Percentiles rank a stretch among this genome's conserved stretches.
phyloP scores from a whole-genome alignment of 495 filamentous ascomycete species.

The Daldinia grandis region DNA sequence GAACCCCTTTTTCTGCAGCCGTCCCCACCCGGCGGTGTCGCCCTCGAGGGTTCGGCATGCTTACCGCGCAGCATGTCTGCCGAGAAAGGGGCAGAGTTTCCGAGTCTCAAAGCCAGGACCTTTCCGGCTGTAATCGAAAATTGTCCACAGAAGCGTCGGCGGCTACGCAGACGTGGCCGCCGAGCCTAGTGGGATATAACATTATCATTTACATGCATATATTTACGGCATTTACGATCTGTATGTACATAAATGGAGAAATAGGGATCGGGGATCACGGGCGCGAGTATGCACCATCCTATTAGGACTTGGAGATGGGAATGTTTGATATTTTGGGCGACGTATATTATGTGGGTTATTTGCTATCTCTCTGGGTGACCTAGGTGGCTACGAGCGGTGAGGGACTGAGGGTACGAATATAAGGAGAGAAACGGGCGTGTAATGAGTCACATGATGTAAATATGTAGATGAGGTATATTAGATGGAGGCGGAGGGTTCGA shows the following conservation, averaged over 20 bases:
- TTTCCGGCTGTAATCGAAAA: background rate
- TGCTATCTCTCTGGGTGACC: background rate
- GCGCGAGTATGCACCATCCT: background rate
- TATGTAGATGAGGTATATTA: slow-evolving; percentile 3
- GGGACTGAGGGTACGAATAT: background rate
- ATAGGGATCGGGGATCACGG: background rate
- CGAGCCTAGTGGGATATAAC: background rate
- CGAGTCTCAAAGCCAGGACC: background rate
- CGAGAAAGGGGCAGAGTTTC: background rate
- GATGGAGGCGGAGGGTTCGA: background rate
- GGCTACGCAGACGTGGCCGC: background rate
- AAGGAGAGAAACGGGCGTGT: slow-evolving; percentile 8
- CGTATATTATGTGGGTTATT: background rate
- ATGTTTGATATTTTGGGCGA: background rate
- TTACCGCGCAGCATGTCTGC: background rate
- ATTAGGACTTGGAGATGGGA: background rate
- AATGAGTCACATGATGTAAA: slow-evolving; percentile 25
- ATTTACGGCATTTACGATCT: slow-evolving; percentile 26
- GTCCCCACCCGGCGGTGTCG: background rate
- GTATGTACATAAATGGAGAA: slow-evolving; percentile 26
- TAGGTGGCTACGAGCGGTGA: slow-evolving; percentile 8
- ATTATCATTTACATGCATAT: slow-evolving; percentile 16
- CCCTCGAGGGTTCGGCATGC: background rate
- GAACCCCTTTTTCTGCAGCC: background rate
- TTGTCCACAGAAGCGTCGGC: background rate